Base-by-base conservation (phyloP, 495 filamentous ascomycete species). In the Talaromyces adpressus region DNA sequence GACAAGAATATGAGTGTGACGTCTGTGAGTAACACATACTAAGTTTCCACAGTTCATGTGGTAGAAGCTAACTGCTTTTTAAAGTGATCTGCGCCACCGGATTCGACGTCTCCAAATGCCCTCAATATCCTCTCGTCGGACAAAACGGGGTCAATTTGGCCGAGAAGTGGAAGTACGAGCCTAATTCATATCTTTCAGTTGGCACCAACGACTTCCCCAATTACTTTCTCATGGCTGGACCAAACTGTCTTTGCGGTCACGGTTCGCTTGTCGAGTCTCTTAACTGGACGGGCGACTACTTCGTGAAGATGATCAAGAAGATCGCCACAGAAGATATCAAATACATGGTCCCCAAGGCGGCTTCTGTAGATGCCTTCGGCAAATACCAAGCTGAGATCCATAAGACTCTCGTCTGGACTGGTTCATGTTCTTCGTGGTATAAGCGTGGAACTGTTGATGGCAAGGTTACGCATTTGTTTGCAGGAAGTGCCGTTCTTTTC, bases 361-460 rank as follows among this genome's bases (percentile, higher is more conserved):
- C 69, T 6, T 74, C 71, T 0, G 71, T 80, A 27, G 62, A 73
- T n/a, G 77, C 78, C 25, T 84, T 79, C 51, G 69, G 75, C 2
- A 64, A 67, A 16, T 78, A 78, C 66, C 69, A 68, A 12, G 72
- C 79, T 23, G 69, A 80, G 39, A 73, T 81, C 36, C 72, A 80
- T 63, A 76, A 75, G 64, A 71, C 69, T 7, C 70, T 77, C 1
- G 78, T 77, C n/a, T 83, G 81, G 81, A 69, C 74, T 0, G 63
- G 72, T 11, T 32, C 67, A 11, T 77, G 81, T 30, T 71, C 75
- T 5, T 79, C 75, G 4, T 85, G 81, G 81, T 84, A 79, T 65
- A 83, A 82, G 68, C 69, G 71, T 34, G 77, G 75, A 14, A 64
- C 56, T 5, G 64, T 65, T 2, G 71, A 77, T 64, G 82, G 81